Percentiles rank a stretch among this genome's conserved stretches.
Conservation (phyloP, 176 grass and related monocot genomes). For the Poa pratensis region DNA sequence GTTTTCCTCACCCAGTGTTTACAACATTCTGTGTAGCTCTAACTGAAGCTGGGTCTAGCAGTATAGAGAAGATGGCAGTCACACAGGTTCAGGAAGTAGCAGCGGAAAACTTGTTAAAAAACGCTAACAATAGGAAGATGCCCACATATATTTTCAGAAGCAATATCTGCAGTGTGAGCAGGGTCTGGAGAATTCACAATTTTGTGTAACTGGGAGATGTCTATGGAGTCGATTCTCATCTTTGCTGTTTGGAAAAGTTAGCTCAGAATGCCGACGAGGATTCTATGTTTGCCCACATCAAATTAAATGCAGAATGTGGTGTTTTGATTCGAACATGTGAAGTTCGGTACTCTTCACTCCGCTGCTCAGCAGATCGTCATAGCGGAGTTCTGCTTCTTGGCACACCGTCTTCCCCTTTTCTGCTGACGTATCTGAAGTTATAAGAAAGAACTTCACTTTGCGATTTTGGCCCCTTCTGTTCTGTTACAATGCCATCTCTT, state of each 20-base stretch:
- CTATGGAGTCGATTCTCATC: background rate
- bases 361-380: background rate
- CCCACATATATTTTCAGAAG: background rate
- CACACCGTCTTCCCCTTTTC: too few species aligned
- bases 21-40: background rate
- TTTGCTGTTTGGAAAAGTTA: background rate
- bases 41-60: slow-evolving; percentile 22
- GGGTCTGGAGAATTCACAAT: background rate
- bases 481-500: background rate
- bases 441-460: too few species aligned
- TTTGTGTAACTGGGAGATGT: background rate
- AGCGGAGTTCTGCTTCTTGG: too few species aligned
- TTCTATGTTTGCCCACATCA: too few species aligned
- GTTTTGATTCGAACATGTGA: background rate
- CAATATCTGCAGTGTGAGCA: background rate
- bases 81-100: slow-evolving; percentile 14
- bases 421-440: too few species aligned
- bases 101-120: background rate
- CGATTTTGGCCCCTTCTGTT: too few species aligned
- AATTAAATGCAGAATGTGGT: background rate
- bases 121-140: background rate
- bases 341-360: background rate
- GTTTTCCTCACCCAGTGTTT: background rate
- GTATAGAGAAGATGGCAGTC: background rate
- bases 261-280: too few species aligned